A percentile compares a stretch with the other conserved stretches of the same genome.
Evolutionary conservation across 768 basidiomycete genomes (phyloP).

Genomic region (Tulasnella sp.): DNA sequence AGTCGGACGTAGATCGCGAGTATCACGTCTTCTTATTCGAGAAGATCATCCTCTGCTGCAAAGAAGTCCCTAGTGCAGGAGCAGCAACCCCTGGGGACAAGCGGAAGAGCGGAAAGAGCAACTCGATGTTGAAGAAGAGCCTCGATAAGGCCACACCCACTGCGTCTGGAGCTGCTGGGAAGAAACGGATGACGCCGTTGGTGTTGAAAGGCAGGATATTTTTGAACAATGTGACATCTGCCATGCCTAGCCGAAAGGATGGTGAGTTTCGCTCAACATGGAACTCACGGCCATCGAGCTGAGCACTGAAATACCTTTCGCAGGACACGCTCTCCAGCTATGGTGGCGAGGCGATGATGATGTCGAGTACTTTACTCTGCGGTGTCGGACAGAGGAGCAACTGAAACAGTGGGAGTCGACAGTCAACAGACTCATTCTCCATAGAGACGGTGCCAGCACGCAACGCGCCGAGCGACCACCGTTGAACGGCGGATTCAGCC

Average conservation of each 20-base stretch:
- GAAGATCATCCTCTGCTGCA: constrained; percentile 98
- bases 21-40: constrained; percentile 99
- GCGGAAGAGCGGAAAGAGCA: constrained; percentile 69
- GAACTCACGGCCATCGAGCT: constrained; percentile 4
- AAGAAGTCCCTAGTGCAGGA: constrained; percentile 57
- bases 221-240: constrained; percentile 87
- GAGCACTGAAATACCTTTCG: constrained; percentile 19
- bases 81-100: constrained; percentile 27
- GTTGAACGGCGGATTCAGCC: neutral
- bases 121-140: constrained; percentile 75
- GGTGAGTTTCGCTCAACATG: constrained; percentile 27
- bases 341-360: constrained; percentile 94
- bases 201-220: constrained; percentile 94
- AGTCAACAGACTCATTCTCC: constrained; percentile 78
- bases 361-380: constrained; percentile 86
- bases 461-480: neutral
- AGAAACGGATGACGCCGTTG: constrained; percentile 69
- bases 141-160: constrained; percentile 27
- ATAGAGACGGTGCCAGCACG: constrained; percentile 25
- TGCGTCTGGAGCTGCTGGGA: constrained; percentile 41
- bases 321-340: constrained; percentile 72
- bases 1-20: constrained; percentile 91
- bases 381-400: constrained; percentile 86
- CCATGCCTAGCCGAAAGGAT: constrained; percentile 49
- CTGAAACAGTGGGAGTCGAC: constrained; percentile 85